A percentile compares a stretch with the other conserved stretches of the same genome.
These are phyloP conservation scores for Candida piceae DNA, from an alignment of 805 yeast species.

Conservation along the genomic window DNA sequence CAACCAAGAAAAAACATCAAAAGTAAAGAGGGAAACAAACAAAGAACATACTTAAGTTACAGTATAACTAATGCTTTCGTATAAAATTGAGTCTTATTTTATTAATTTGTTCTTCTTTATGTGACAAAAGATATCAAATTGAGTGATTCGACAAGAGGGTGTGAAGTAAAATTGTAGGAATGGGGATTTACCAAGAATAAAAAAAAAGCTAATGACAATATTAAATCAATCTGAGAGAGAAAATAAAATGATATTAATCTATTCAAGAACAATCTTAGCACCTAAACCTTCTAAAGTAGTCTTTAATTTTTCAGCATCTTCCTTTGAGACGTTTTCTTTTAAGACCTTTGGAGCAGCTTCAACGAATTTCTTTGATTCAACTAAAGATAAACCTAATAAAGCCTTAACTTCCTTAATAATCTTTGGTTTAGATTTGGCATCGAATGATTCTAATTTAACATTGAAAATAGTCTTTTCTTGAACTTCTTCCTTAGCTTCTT, in stretches of 20 bases:
- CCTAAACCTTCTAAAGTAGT: conserved; percentile 89
- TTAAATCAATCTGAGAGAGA: background rate
- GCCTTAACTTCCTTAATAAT: conserved; percentile 95
- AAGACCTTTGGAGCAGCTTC: conserved; percentile 95
- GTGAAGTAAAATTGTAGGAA: too few relatives aligned
- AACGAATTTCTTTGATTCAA: conserved; percentile 96
- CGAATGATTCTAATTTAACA: conserved; percentile 88
- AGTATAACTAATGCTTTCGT: too few relatives aligned
- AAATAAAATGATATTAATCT: conserved; percentile 20
- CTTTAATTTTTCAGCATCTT: conserved; percentile 95
- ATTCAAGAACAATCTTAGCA: conserved; percentile 88
- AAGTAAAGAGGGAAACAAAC: too few relatives aligned
- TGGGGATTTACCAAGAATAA: background rate
- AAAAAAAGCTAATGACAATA: too few relatives aligned
- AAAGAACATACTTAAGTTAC: too few relatives aligned
- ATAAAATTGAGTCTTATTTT: too few relatives aligned
- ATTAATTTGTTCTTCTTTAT: too few relatives aligned
- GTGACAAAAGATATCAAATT: too few relatives aligned
- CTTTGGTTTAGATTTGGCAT: conserved; percentile 94
- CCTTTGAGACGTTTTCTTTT: conserved; percentile 95
- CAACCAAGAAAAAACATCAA: too few relatives aligned
- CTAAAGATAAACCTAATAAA: conserved; percentile 84
- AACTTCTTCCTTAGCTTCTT: conserved; percentile 65
- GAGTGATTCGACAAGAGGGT: too few relatives aligned
- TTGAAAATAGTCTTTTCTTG: conserved; percentile 93